Evolutionary conservation across 495 filamentous ascomycete species (phyloP).

Genomic region (Margaritispora aquatica): DNA sequence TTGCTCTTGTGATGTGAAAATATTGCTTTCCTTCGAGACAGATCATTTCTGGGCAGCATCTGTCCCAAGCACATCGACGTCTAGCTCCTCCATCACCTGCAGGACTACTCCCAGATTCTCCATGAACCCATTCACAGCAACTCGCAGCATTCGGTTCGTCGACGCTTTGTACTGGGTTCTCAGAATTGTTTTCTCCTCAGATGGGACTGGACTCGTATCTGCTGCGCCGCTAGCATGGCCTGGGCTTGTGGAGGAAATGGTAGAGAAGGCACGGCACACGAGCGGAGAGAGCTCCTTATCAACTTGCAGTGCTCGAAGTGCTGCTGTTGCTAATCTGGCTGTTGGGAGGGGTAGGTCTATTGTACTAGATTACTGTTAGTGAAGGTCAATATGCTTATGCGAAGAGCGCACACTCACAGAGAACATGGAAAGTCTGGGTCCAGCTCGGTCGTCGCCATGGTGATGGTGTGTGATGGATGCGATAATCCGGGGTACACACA

Average conservation of each 20-base stretch:
- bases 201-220: neutral
- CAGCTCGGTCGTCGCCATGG: slow-evolving; percentile 25
- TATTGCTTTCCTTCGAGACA: neutral
- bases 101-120: slow-evolving; percentile 80
- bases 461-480: too few relatives aligned
- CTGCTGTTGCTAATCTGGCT: slow-evolving; percentile 68
- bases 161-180: slow-evolving; percentile 77
- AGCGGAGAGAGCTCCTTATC: slow-evolving; percentile 83
- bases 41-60: neutral
- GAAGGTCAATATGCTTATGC: neutral
- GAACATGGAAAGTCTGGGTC: slow-evolving; percentile 63
- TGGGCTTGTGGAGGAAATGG: slow-evolving; percentile 33
- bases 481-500: neutral
- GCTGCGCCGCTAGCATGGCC: slow-evolving; percentile 20
- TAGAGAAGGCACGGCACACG: slow-evolving; percentile 65
- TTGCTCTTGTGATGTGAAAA: neutral
- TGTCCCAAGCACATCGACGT: slow-evolving; percentile 68
- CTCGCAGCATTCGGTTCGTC: slow-evolving; percentile 92
- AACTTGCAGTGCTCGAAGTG: slow-evolving; percentile 70
- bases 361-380: slow-evolving; percentile 41
- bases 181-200: slow-evolving; percentile 48
- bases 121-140: slow-evolving; percentile 97
- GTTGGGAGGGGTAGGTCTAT: slow-evolving; percentile 82
- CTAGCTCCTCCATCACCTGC: slow-evolving; percentile 81
- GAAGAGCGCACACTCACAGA: slow-evolving; percentile 44